Base-by-base conservation (phyloP, 176 grass and related monocot species). In the Oryza coarctata region DNA sequence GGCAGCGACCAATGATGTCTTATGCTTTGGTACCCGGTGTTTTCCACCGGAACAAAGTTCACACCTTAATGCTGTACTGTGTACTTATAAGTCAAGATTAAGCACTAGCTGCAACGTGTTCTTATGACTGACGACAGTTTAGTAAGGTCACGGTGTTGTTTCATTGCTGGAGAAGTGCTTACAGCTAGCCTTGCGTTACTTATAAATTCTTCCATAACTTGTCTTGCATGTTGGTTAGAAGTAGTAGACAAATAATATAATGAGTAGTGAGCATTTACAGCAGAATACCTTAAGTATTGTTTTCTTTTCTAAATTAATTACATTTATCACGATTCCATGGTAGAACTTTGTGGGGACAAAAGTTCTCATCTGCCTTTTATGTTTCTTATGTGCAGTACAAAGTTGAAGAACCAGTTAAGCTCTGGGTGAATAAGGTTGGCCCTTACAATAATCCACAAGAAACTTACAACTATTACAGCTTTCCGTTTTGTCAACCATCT, bases 361-460 rank as follows among this genome's bases (percentile, higher is more conserved):
- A 77, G 8, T 81, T 84, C 29, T 76, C 20, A 81, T 40, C 65
- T 66, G 58, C 7, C 20, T 30, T 81, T 77, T 41, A 64, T 85
- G 27, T 70, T 85, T 71, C 40, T 85, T 77, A 14, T 41, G 25
- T 89, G 84, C 92, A 98, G 95, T 98, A 93, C 76, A 86, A 91
- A 89, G 26, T 75, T 68, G 88, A 84, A 77, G 92, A 98, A 41
- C 69, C 82, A 73, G 88, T 98, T 65, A 95, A 84, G 49, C 95
- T 98, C 12, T 98, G 95, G 95, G 95, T 98, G 82, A 98, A 98
- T 75, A 98, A 98, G 84, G 95, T 98, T 57, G 95, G 95, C 15
- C 95, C 95, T 29, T 98, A 98, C 76, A 98, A 98, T 84, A 98
- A 98, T 83, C 95, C 95, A 65, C 95, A 98, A 79, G 95, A 98